Evolutionary conservation across 2,329 filamentous ascomycete species (phyloP).

Genomic region (Alternaria brassicae): DNA sequence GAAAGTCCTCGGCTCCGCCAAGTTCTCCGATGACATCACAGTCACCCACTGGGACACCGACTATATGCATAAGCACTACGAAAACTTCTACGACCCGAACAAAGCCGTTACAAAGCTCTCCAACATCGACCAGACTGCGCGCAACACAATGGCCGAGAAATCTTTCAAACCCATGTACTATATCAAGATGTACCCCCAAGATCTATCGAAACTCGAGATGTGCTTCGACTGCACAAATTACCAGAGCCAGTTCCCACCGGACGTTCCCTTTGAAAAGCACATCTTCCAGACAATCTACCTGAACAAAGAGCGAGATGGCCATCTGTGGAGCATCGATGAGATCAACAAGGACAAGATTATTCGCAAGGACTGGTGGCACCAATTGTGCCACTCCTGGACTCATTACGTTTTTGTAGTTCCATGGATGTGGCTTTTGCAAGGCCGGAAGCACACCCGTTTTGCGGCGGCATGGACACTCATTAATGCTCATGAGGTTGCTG

Average conservation of each 20-base stretch:
- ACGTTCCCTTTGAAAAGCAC: constrained; percentile 64
- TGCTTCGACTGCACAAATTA: constrained; percentile 80
- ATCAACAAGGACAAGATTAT: constrained; percentile 68
- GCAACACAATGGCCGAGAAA: constrained; percentile 56
- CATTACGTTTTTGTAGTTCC: constrained; percentile 72
- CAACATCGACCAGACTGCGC: constrained; percentile 51
- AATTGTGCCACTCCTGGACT: constrained; percentile 68
- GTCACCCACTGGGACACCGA: constrained; percentile 70
- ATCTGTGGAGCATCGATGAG: constrained; percentile 66
- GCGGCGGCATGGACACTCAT: constrained; percentile 74
- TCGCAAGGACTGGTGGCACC: constrained; percentile 71
- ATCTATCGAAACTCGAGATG: constrained; percentile 65
- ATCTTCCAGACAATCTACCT: constrained; percentile 76
- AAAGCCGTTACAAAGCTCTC: constrained; percentile 55
- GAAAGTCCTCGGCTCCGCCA: constrained; percentile 72
- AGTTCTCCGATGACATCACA: constrained; percentile 74
- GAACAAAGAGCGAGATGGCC: constrained; percentile 61
- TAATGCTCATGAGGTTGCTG: constrained; percentile 73
- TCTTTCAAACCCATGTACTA: constrained; percentile 71
- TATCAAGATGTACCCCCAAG: constrained; percentile 65
- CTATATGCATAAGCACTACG: constrained; percentile 74
- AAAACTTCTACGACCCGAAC: constrained; percentile 63
- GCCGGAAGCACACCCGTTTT: constrained; percentile 67
- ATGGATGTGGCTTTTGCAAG: constrained; percentile 75
- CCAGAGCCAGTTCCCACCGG: constrained; percentile 71